phyloP scores from a whole-genome alignment of 345 rosid genomes.

The Streptanthus diversifolius region DNA sequence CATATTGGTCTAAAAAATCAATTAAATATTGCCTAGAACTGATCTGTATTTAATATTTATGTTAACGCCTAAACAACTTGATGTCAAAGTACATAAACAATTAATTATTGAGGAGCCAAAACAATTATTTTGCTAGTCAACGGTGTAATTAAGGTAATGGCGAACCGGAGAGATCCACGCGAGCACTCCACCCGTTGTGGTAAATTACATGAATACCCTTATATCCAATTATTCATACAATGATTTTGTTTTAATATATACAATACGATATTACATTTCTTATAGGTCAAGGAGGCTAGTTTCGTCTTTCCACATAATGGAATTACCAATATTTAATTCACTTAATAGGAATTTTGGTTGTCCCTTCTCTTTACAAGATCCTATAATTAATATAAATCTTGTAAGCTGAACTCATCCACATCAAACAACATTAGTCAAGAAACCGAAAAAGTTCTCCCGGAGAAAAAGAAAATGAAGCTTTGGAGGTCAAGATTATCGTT shows the following conservation, averaged over 20 bases:
- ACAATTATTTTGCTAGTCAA: conserved; percentile 6
- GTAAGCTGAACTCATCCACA: conserved; percentile 13
- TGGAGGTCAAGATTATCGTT: conserved; percentile 12
- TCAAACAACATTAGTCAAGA: conserved; percentile 15
- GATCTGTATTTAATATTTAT: neutral
- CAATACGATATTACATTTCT: neutral
- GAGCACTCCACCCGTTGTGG: conserved; percentile 4
- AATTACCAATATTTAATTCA: conserved; percentile 6
- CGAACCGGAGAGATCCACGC: conserved; percentile 6
- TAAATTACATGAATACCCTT: neutral
- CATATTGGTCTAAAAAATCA: neutral
- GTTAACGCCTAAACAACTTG: conserved; percentile 2
- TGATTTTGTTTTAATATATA: neutral
- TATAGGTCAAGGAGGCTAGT: conserved; percentile 19
- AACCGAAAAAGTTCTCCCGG: neutral
- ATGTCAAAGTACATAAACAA: conserved; percentile 10
- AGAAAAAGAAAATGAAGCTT: conserved; percentile 11
- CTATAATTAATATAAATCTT: conserved; percentile 16
- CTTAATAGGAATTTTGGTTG: neutral
- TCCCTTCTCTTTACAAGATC: conserved; percentile 8
- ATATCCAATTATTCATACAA: neutral
- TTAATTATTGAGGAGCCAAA: neutral
- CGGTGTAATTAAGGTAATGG: conserved; percentile 13
- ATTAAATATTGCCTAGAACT: neutral
- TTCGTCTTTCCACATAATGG: conserved; percentile 1